Percentiles rank a stretch among this genome's conserved stretches.
phyloP scores from a whole-genome alignment of 2,329 filamentous ascomycete species.

The Fusarium zealandicum region DNA sequence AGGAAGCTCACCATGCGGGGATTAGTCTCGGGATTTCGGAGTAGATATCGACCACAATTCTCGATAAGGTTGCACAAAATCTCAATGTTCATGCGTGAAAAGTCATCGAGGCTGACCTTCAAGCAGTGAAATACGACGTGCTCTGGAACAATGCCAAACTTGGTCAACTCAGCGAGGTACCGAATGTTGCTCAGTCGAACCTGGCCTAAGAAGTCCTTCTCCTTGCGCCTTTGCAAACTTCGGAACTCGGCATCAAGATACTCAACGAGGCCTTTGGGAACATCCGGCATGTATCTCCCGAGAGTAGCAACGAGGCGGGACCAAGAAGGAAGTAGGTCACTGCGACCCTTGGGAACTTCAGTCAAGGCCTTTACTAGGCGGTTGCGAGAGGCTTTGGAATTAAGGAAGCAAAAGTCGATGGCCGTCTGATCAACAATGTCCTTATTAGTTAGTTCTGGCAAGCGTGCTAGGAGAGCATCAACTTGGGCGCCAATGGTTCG shows the following conservation, averaged over 20 bases:
- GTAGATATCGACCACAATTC: conserved; percentile 92
- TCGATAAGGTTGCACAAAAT: conserved; percentile 96
- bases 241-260: conserved; percentile 97
- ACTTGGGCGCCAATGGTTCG: conserved; percentile 98
- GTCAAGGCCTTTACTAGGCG: conserved; percentile 90
- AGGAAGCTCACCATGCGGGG: conserved; percentile 93
- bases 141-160: conserved; percentile 97
- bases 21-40: conserved; percentile 90
- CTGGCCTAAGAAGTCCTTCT: conserved; percentile 95
- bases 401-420: conserved; percentile 96
- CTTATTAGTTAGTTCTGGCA: conserved; percentile 92
- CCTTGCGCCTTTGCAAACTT: conserved; percentile 93
- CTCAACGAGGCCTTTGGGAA: conserved; percentile 89
- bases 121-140: conserved; percentile 99
- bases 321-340: conserved; percentile 89
- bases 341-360: conserved; percentile 92
- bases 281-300: conserved; percentile 90
- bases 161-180: conserved; percentile 96
- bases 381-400: conserved; percentile 97
- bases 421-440: conserved; percentile 91
- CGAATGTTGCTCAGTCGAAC: conserved; percentile 93
- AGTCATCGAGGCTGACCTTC: conserved; percentile 96
- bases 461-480: conserved; percentile 82
- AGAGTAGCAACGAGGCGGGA: conserved; percentile 92
- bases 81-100: conserved; percentile 98